Percentiles rank a stretch among this genome's conserved stretches.
phyloP scores from a whole-genome alignment of 176 grass and related monocot species.

The Cenchrus americanus region DNA sequence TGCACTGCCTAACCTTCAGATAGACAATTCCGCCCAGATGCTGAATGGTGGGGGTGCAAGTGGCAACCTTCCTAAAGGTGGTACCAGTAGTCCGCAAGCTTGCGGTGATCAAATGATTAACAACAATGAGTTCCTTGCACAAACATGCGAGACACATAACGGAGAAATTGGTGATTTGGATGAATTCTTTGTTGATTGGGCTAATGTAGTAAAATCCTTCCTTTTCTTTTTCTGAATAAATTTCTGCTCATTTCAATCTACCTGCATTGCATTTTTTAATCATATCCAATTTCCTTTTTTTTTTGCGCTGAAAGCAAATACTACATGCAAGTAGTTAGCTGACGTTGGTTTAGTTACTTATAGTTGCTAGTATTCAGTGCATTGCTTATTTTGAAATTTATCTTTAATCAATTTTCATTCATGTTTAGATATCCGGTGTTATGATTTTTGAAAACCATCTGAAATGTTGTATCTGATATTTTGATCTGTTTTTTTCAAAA shows the following conservation, averaged over 20 bases:
- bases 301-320: neutral
- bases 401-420: too few relatives aligned
- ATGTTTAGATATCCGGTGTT: neutral
- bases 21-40: conserved; percentile 4
- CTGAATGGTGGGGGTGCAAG: conserved; percentile 3
- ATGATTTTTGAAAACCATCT: neutral
- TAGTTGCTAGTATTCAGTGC: neutral
- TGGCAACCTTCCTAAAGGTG: conserved; percentile 3
- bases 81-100: neutral
- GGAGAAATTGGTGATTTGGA: neutral
- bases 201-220: conserved; percentile 34
- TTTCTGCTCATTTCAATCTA: neutral
- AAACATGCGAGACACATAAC: neutral
- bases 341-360: neutral
- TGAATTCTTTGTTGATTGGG: neutral
- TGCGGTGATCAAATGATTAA: neutral
- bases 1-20: neutral
- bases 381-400: neutral
- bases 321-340: neutral
- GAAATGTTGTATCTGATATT: neutral
- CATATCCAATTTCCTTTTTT: neutral
- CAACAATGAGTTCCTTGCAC: neutral
- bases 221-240: neutral
- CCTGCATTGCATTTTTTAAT: neutral
- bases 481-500: neutral